phyloP scores from a whole-genome alignment of 2,329 filamentous ascomycete species.

The Colletotrichum camelliae region DNA sequence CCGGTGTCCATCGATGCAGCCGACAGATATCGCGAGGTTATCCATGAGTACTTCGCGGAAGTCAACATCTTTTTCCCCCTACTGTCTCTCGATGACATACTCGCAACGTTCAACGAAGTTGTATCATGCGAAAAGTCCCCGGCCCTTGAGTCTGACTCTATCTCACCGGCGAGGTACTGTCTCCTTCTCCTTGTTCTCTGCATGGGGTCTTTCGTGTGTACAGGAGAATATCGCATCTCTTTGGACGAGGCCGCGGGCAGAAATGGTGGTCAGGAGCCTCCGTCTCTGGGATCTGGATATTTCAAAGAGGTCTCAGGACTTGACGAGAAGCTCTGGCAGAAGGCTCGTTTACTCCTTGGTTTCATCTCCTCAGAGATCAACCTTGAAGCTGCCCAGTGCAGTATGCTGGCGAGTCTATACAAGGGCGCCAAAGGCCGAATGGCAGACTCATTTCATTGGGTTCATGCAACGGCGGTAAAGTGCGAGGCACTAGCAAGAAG shows the following conservation, averaged over 20 bases:
- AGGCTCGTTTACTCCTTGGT: conserved; percentile 27
- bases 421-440: conserved; percentile 28
- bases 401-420: conserved; percentile 31
- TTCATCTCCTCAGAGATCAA: conserved; percentile 24
- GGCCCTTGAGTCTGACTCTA: neutral
- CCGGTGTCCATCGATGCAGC: neutral
- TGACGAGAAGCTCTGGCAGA: conserved; percentile 26
- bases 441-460: conserved; percentile 29
- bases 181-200: conserved; percentile 23
- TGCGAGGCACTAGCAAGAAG: conserved; percentile 28
- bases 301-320: neutral
- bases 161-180: conserved; percentile 11
- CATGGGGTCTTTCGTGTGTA: conserved; percentile 18
- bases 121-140: neutral
- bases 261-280: neutral
- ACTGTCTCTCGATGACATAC: neutral
- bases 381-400: conserved; percentile 29
- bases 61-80: conserved; percentile 31
- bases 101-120: neutral
- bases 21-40: conserved; percentile 4
- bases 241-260: neutral
- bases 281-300: neutral
- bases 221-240: neutral
- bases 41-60: conserved; percentile 27
- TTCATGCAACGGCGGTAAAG: conserved; percentile 30